These are phyloP conservation scores for Letharia lupina DNA, from an alignment of 495 filamentous ascomycete species.

Conservation along the genomic window DNA sequence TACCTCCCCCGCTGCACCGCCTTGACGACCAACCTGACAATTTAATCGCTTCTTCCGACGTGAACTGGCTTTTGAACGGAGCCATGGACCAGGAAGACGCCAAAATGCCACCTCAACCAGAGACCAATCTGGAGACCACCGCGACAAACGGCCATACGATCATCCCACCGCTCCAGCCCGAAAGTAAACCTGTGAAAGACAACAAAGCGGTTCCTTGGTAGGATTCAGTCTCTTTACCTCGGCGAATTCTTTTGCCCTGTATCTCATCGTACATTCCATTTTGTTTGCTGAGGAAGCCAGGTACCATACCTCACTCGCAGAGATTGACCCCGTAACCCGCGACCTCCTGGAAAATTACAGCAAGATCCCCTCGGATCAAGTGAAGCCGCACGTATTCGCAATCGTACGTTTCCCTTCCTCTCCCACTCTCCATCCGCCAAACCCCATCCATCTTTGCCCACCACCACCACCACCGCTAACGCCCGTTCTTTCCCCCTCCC, in stretches of 20 bases:
- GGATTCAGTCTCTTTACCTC: neutral
- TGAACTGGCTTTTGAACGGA: neutral
- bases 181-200: neutral
- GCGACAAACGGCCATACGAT: neutral
- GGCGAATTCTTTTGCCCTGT: no score
- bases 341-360: conserved; percentile 10
- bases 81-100: neutral
- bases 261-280: neutral
- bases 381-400: neutral
- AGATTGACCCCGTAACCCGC: conserved; percentile 7
- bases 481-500: neutral
- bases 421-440: neutral
- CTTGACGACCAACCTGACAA: conserved; percentile 10
- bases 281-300: conserved; percentile 1
- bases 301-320: conserved; percentile 1
- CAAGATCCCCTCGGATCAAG: conserved; percentile 4
- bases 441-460: neutral
- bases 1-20: conserved; percentile 4
- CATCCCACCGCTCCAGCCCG: conserved; percentile 7
- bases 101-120: neutral
- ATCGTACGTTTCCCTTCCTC: conserved; percentile 1
- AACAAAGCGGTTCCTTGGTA: conserved; percentile 12
- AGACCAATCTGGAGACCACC: neutral
- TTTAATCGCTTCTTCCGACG: conserved; percentile 6
- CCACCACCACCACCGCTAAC: neutral